Base-by-base conservation (phyloP, 2,329 filamentous ascomycete genomes). In the Emergomyces africanus region DNA sequence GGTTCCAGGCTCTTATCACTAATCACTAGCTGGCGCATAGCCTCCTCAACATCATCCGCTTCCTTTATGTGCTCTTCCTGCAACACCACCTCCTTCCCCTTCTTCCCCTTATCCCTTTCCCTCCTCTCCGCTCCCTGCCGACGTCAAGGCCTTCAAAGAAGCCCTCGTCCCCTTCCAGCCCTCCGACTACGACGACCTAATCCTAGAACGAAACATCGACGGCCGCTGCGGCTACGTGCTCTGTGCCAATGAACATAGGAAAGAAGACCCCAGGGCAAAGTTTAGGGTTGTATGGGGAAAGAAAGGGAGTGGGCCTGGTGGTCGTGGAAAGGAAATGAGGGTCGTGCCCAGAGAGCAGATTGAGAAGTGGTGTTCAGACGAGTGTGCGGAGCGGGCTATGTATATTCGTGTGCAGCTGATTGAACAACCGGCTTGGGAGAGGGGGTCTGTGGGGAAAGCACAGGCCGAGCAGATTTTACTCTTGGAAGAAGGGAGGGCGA, bases 351-450 rank as follows among this genome's bases (percentile, higher is more conserved):
- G 81, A 57, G 83, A 84, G 64, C 84, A 89, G 67, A 73, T 91
- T 18, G 89, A 94, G 74, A 87, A 85, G 73, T 99, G 90, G 89
- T 99, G 94, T 72, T 89, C 86, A 0, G 79, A 86, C 58, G 79
- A 79, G 44, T 99, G 94, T 74, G 88, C 88, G 1, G 82, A 83
- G 64, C 81, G 89, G 54, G 90, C 89, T 2, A 78, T 95, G 64
- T 96, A 90, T 72, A 80, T 97, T 66, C 89, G 90, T 68, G 88
- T 95, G 28, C 94, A 99, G 77, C 81, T 97, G 44, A 86, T 82
- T 64, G 88, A 94, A 69, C 86, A 87, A 62, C 89, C 90, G 0
- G 89, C 88, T 0, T 96, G 91, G 90, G 84, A 94, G 72, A 80
- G 91, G 57, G 81, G 81, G 5, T 83, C 81, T 3, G 79, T 80